phyloP scores from a whole-genome alignment of 1,284 basidiomycete species.

The Rhodotorula sp. region DNA sequence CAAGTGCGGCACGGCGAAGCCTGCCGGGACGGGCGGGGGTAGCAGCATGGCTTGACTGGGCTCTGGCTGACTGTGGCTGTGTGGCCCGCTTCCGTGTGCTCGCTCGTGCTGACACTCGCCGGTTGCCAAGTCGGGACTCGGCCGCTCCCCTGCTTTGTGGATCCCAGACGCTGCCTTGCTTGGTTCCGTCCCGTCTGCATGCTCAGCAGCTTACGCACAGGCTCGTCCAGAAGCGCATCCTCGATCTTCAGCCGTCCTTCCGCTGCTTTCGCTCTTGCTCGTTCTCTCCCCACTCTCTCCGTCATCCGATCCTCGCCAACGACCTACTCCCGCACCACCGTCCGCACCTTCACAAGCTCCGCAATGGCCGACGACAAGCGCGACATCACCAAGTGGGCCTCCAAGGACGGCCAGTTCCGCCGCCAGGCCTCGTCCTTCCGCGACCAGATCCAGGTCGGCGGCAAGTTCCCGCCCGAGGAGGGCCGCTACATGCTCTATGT shows the following conservation, averaged over 20 bases:
- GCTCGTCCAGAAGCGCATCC: neutral
- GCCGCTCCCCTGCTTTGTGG: no score
- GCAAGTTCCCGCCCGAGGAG: constrained; percentile 76
- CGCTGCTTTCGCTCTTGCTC: neutral
- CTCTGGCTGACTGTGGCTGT: no score
- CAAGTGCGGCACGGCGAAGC: constrained; percentile 18
- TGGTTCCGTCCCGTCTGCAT: neutral
- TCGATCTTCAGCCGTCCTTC: neutral
- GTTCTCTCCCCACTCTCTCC: neutral
- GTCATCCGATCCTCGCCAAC: neutral
- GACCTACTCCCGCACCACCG: neutral
- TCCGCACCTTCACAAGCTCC: no score
- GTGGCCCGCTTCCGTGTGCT: no score
- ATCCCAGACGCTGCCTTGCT: no score
- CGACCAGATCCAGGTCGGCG: constrained; percentile 59
- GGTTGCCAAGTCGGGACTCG: no score
- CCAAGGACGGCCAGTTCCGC: constrained; percentile 78
- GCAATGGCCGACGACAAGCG: constrained; percentile 3
- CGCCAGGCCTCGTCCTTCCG: constrained; percentile 53
- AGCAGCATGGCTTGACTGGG: constrained; percentile 6
- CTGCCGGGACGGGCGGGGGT: constrained; percentile 13
- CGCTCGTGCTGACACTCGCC: no score
- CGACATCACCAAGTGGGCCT: constrained; percentile 64
- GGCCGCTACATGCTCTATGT: constrained; percentile 90
- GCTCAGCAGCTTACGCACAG: neutral